Percentiles rank a stretch among this genome's conserved stretches.
phyloP scores from a whole-genome alignment of 257 asterid species.

The Schizonepeta tenuifolia region DNA sequence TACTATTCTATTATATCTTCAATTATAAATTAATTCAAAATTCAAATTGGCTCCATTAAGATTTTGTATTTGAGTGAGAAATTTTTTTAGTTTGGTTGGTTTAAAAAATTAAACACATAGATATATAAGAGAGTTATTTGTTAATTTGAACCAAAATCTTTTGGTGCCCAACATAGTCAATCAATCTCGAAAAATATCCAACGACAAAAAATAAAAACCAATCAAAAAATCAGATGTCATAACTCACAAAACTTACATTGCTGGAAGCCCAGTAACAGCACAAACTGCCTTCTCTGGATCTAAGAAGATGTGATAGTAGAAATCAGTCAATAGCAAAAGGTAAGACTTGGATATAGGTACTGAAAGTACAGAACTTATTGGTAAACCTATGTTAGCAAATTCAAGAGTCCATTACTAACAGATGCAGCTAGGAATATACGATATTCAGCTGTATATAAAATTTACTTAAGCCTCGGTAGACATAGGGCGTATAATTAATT shows the following conservation, averaged over 20 bases:
- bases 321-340: constrained; percentile 27
- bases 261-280: constrained; percentile 87
- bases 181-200: neutral
- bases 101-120: neutral
- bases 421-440: neutral
- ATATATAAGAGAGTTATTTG: neutral
- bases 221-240: neutral
- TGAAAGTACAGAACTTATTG: neutral
- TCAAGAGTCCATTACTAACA: neutral
- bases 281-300: constrained; percentile 84
- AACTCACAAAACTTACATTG: constrained; percentile 50
- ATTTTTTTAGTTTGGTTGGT: neutral
- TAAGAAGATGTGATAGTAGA: constrained; percentile 45
- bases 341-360: neutral
- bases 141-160: constrained; percentile 1
- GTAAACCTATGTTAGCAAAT: constrained; percentile 17
- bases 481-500: neutral
- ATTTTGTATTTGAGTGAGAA: neutral
- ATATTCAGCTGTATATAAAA: constrained; percentile 8
- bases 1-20: neutral
- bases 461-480: neutral
- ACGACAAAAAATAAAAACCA: constrained; percentile 5
- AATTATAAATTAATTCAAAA: neutral
- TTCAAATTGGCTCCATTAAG: constrained; percentile 1
- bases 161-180: neutral